Percentiles rank a stretch among this genome's conserved stretches.
Conservation (phyloP, 2,329 filamentous ascomycete species). For the Aspergillus transmontanensis region DNA sequence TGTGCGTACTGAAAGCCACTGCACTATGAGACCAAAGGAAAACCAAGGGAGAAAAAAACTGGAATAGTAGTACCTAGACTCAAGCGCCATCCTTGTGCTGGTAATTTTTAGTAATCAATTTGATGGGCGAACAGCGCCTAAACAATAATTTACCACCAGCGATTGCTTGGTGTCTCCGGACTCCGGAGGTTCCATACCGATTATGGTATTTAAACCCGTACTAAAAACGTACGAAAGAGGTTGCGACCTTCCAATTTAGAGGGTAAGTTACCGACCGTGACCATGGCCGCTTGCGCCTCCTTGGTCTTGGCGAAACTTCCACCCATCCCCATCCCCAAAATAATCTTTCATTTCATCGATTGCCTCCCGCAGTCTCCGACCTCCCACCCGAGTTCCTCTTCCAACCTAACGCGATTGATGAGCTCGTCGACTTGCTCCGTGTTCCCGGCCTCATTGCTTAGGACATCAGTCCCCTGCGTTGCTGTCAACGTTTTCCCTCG, state of each 20-base stretch:
- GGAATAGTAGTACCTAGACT: too few relatives aligned
- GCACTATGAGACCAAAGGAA: background rate
- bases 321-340: conserved; percentile 33
- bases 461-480: conserved; percentile 27
- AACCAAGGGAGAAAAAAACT: background rate
- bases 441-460: conserved; percentile 29
- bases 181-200: background rate
- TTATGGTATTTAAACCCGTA: conserved; percentile 7
- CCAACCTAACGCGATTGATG: conserved; percentile 31
- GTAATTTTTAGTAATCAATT: background rate
- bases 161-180: background rate
- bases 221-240: conserved; percentile 14
- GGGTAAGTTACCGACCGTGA: conserved; percentile 30
- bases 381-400: conserved; percentile 24
- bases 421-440: conserved; percentile 24
- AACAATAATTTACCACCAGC: background rate
- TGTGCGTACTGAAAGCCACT: background rate
- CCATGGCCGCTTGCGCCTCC: conserved; percentile 38
- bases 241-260: conserved; percentile 16
- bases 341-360: conserved; percentile 26
- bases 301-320: conserved; percentile 36
- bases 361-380: conserved; percentile 23
- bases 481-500: conserved; percentile 29
- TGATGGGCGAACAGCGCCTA: background rate
- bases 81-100: background rate